Evolutionary conservation across 2,329 filamentous ascomycete genomes (phyloP), one percentile per base, ranked within the genome.

Genomic region (Penicillium sp.): DNA sequence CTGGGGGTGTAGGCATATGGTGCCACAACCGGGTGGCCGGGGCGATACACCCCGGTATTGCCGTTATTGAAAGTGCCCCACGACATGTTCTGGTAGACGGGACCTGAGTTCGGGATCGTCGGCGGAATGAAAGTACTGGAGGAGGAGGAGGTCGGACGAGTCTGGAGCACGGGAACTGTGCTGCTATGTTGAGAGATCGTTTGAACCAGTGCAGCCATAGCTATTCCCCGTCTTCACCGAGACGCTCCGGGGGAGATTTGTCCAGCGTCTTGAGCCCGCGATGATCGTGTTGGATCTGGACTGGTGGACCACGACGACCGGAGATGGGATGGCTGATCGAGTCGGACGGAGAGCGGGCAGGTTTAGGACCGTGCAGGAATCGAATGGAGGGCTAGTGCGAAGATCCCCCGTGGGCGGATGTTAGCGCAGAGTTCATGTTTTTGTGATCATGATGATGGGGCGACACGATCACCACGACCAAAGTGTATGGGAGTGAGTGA

Each of bases 121-220:
- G 65, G 49, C 18, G 59, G 56, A 45, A 62, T 55, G 51, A 84
- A 81, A 59, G 79, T 79, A 32, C 3, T 8, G 62, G 77, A 79
- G 47, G 80, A 79, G 37, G 81, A 77, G 51, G 86, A 84, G 46
- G 78, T 77, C 53, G 84, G 81, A 67, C 84, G 81, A 60, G 84
- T 80, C 69, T 89, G 86, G 63, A 90, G 82, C 79, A 90, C 85
- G 56, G 84, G 84, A 62, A 83, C 78, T 58, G 85, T 83, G 69
- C 78, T 77, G 64, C 83, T 82, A 71, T 88, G 85, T 73, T 88
- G 84, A 63, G 86, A 81, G 66, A 86, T 87, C 53, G 85, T 82
- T 74, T 91, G 88, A 65, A 90, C 85, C 76, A 91, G 78, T 70
- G 87, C 86, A 76, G 87, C 87, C 88, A 93, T 91, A 69, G 68